Evolutionary conservation across 2,329 filamentous ascomycete species (phyloP).

Genomic region (Colletotrichum tabaci): DNA sequence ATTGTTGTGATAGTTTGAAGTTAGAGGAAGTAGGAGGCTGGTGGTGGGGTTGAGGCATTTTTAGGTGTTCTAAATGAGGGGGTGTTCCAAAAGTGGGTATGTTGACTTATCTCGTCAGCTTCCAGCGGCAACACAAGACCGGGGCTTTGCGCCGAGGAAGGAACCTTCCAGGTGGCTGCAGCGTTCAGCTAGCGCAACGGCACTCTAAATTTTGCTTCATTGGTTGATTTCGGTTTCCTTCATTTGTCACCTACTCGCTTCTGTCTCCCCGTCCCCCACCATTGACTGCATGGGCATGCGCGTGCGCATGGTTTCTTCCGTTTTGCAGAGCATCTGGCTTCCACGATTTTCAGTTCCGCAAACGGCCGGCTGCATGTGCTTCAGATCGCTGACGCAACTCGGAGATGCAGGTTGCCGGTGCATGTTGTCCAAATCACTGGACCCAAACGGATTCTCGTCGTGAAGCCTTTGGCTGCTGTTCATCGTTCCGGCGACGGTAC

Average conservation of each 20-base stretch:
- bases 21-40: too few species aligned
- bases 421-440: constrained; percentile 37
- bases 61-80: too few species aligned
- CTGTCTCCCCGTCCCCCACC: too few species aligned
- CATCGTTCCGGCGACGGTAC: not conserved
- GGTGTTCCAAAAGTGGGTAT: too few species aligned
- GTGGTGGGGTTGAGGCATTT: too few species aligned
- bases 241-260: constrained; percentile 19
- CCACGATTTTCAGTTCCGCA: not conserved
- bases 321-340: not conserved
- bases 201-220: constrained; percentile 3
- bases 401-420: constrained; percentile 27
- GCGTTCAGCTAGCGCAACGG: not conserved
- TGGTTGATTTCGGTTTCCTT: constrained; percentile 2
- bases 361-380: constrained; percentile 30
- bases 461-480: not conserved
- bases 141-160: constrained; percentile 14
- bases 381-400: constrained; percentile 24
- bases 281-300: too few species aligned
- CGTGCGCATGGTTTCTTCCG: not conserved
- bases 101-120: constrained; percentile 12
- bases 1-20: too few species aligned
- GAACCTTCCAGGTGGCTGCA: constrained; percentile 37
- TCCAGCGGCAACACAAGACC: constrained; percentile 16
- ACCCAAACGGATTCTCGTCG: constrained; percentile 1